Base-by-base conservation (phyloP, 768 basidiomycete genomes). In the Favolaschia claudopus region DNA sequence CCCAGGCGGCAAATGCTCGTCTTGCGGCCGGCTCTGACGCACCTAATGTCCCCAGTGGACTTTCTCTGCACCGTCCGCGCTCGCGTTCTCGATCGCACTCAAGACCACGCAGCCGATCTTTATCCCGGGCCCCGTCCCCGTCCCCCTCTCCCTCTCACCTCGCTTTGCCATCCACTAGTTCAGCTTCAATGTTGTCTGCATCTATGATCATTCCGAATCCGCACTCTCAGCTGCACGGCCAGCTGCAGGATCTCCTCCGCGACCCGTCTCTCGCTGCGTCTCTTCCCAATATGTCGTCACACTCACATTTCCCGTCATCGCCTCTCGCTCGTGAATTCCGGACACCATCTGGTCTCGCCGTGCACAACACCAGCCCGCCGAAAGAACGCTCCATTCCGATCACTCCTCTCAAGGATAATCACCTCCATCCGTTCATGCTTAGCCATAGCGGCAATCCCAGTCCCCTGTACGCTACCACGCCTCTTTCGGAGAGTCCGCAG, bases 241-340 rank as follows among this genome's bases (percentile, higher is more conserved):
- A 81, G 56, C 69, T 87, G 8, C 73, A 81, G 28, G 81, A 83
- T 56, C 71, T 86, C 10, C 76, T 86, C 13, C 76, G 74, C 43
- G 79, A 80, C 49, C 70, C 78, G 17, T 63, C 70, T 39, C 65
- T 75, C 20, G 72, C 82, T 5, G 74, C 84, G 5, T 80, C 84
- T 5, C 74, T 82, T 36, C 80, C 81, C 8, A 79, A 74, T 64
- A 73, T 77, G 69, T 25, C 62, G 28, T 38, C 62, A 64, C 55
- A 40, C 64, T 56, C 66, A 60, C 48, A 40, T 37, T 50, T 63
- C 37, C 58, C 38, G 13, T 34, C 62, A 5, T 58, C 69, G 9
- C 60, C 64, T 14, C 43, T 64, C 40, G 53, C 55, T 27, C 68
- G 58, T 24, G 69, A 69, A n/a, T 60, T 60, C 15, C 54, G 46